These are phyloP conservation scores for Termitomyces titanicus DNA, from an alignment of 768 basidiomycete genomes.

Conservation along the genomic window DNA sequence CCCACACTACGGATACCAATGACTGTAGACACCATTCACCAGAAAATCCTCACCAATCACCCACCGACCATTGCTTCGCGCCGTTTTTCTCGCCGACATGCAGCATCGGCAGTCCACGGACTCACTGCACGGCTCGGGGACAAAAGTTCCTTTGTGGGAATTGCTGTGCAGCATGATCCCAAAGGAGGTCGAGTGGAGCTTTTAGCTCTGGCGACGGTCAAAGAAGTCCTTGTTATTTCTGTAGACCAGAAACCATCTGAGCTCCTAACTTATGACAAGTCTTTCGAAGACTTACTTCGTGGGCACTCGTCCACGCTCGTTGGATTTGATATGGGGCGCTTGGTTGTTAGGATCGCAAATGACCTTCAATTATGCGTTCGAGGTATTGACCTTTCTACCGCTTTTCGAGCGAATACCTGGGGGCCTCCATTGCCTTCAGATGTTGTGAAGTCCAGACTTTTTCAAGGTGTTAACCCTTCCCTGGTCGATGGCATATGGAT, in stretches of 20 bases:
- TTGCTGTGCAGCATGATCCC: constrained; percentile 5
- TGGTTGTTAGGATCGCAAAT: constrained; percentile 28
- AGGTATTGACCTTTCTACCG: constrained; percentile 35
- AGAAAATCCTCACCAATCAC: constrained; percentile 4
- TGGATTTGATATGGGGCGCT: constrained; percentile 33
- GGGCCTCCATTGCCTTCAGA: constrained; percentile 22
- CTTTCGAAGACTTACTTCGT: constrained; percentile 16
- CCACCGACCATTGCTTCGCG: constrained; percentile 4
- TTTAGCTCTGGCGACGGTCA: constrained; percentile 12
- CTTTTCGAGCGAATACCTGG: constrained; percentile 16
- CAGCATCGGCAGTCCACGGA: constrained; percentile 7
- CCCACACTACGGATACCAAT: not conserved
- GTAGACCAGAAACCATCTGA: not conserved
- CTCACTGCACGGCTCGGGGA: not conserved
- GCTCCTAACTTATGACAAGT: constrained; percentile 7
- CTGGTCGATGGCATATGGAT: constrained; percentile 28
- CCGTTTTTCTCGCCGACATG: constrained; percentile 9
- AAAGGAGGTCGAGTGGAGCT: constrained; percentile 2
- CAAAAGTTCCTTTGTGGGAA: constrained; percentile 2
- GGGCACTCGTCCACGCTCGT: constrained; percentile 20
- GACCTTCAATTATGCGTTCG: constrained; percentile 22
- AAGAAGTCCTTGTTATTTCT: constrained; percentile 8
- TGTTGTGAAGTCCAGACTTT: constrained; percentile 20
- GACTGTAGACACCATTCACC: constrained; percentile 4
- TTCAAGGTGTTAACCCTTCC: constrained; percentile 6